A percentile compares a stretch with the other conserved stretches of the same genome.
phyloP scores from a whole-genome alignment of 179 eudicot species.

The Vitellaria paradoxa region DNA sequence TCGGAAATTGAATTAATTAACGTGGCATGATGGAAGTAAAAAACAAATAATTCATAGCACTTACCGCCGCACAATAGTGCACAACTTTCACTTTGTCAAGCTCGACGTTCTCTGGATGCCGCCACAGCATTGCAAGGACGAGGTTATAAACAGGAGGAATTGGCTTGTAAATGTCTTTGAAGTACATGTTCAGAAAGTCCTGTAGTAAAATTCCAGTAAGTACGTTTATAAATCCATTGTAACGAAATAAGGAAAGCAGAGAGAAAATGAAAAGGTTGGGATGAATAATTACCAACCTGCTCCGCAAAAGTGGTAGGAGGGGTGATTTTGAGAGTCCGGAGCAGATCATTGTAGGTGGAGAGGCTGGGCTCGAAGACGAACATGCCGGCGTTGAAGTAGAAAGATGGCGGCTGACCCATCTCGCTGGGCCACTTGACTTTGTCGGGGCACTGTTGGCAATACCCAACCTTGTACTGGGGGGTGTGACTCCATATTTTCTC shows the following conservation, averaged over 20 bases:
- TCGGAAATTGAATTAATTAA: neutral
- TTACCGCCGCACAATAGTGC: constrained; percentile 68
- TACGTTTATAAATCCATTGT: too few species aligned
- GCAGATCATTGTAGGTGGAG: constrained; percentile 40
- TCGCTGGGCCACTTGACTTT: constrained; percentile 58
- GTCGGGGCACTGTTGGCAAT: constrained; percentile 73
- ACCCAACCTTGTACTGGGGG: constrained; percentile 57
- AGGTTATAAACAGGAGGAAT: constrained; percentile 62
- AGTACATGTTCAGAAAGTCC: constrained; percentile 75
- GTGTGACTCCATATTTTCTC: constrained; percentile 65
- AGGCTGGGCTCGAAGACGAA: constrained; percentile 60
- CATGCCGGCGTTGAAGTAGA: constrained; percentile 79
- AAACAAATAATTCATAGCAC: neutral
- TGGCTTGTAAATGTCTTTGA: constrained; percentile 56
- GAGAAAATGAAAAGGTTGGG: too few species aligned
- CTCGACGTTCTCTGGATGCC: constrained; percentile 77
- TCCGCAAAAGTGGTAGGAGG: constrained; percentile 73
- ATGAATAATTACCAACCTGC: constrained; percentile 34
- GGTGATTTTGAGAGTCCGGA: constrained; percentile 38
- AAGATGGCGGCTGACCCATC: constrained; percentile 51
- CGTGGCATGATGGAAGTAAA: neutral
- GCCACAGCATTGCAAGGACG: constrained; percentile 72
- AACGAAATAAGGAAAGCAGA: too few species aligned
- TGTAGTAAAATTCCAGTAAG: constrained; percentile 8
- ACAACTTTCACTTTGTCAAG: constrained; percentile 63